Evolutionary conservation across 2,329 filamentous ascomycete species (phyloP), one percentile per base, ranked within the genome.

Genomic region (Fusarium lyarnte): DNA sequence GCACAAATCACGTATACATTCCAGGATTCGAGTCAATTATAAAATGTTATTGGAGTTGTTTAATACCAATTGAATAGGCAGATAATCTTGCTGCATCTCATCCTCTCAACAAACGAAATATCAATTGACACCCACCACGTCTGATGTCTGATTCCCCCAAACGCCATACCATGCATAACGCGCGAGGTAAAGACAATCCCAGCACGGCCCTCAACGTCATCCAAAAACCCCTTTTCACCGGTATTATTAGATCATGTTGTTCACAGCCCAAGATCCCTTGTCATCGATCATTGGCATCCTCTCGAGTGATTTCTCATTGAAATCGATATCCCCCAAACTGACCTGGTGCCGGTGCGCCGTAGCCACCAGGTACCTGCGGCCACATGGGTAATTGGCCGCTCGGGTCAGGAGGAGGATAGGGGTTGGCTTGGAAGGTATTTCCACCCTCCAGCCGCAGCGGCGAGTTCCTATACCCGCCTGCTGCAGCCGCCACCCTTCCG

Each of bases 381-480:
- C 81, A 83, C 21, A 73, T 70, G 23, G 74, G 58, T 16, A 73
- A 58, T 13, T 72, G 70, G 27, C 70, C 75, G 13, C 66, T 72
- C 16, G 71, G 65, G 36, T 81, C 79, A 17, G 79, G 76, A 11
- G 77, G 70, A 33, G 78, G 77, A 43, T 81, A 82, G 10, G 78
- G 69, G 39, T 77, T 79, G 49, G 72, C 57, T 54, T 75, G 77
- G 43, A 74, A 81, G 21, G 65, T 70, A 42, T 60, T 75, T 47
- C 74, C 78, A n/a, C 73, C 77, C 69, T 85, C 86, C 6, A 87
- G 85, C 17, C 87, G 84, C 58, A 88, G 80, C 8, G 87, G 85
- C 3, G 86, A 87, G 76, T 85, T 87, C 62, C 86, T 83, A 78
- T 89, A 89, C 4, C 82, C 82, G 11, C 81, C 81, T 42, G 82